Conservation (phyloP, 306 rosid species). For the Dalbergia cultrata region DNA sequence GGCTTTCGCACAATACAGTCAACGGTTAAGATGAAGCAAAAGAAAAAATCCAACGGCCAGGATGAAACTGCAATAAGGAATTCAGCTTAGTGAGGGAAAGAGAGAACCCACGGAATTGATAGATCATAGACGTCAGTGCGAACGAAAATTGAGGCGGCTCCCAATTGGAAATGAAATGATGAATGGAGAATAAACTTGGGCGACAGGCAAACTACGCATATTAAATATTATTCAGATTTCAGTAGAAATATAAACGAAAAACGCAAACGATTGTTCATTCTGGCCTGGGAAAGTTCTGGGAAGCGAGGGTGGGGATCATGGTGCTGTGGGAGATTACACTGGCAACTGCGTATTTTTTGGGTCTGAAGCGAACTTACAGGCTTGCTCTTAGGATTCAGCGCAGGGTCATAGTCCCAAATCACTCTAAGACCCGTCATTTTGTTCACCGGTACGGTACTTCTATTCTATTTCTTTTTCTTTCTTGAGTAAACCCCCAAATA, state of each 20-base stretch:
- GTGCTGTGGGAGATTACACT: conserved; percentile 84
- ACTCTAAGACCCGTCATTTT: conserved; percentile 64
- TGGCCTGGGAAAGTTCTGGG: neutral
- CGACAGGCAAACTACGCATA: conserved; percentile 44
- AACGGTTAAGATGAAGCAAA: too few relatives aligned
- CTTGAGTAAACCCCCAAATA: too few relatives aligned
- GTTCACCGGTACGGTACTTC: conserved; percentile 51
- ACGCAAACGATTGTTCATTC: neutral
- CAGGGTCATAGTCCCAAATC: conserved; percentile 59
- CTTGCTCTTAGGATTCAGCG: conserved; percentile 70
- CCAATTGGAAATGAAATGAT: neutral
- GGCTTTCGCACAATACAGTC: neutral
- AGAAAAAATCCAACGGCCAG: too few relatives aligned
- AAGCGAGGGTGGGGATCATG: conserved; percentile 47
- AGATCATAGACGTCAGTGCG: conserved; percentile 7
- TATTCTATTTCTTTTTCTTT: neutral
- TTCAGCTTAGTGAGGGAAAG: neutral
- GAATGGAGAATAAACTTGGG: conserved; percentile 43
- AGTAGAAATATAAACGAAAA: neutral
- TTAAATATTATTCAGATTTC: too few relatives aligned
- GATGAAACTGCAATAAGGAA: too few relatives aligned
- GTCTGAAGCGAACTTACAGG: conserved; percentile 68
- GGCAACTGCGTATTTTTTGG: conserved; percentile 78
- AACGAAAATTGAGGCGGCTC: conserved; percentile 33
- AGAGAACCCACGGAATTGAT: neutral